phyloP scores from a whole-genome alignment of 495 filamentous ascomycete genomes.

The Xylaria intraflava region DNA sequence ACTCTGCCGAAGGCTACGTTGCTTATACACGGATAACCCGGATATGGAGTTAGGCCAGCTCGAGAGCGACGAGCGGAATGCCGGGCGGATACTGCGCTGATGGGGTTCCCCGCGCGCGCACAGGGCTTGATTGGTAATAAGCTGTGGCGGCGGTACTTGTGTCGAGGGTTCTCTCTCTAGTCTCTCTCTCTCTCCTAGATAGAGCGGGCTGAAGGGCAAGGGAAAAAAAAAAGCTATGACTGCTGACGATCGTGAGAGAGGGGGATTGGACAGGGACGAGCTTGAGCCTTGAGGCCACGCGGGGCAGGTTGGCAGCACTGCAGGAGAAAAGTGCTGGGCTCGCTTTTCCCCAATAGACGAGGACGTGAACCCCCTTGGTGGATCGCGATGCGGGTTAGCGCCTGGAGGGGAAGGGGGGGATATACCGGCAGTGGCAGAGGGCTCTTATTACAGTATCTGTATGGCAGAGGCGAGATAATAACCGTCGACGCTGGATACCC shows the following conservation, averaged over 20 bases:
- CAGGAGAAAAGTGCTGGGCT: neutral
- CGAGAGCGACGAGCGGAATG: neutral
- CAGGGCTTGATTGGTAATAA: neutral
- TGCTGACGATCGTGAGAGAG: neutral
- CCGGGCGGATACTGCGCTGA: neutral
- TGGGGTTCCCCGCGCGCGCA: neutral
- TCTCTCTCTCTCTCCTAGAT: no score
- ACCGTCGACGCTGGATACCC: no score
- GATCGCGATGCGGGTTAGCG: conserved; percentile 14
- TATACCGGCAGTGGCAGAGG: neutral
- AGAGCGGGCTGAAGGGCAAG: neutral
- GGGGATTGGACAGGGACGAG: neutral
- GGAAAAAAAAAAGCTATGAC: neutral
- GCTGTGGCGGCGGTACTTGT: no score
- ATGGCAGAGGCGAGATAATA: no score
- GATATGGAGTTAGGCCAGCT: no score
- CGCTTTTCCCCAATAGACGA: conserved; percentile 8
- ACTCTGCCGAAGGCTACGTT: neutral
- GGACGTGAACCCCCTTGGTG: conserved; percentile 7
- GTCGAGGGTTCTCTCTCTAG: no score
- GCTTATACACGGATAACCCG: no score
- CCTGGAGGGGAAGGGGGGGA: neutral
- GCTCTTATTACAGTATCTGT: neutral
- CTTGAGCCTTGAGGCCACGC: conserved; percentile 7
- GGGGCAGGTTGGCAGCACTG: neutral